Evolutionary conservation across 768 basidiomycete species (phyloP), one percentile per base, ranked within the genome.

Genomic region (Boletus sp.): DNA sequence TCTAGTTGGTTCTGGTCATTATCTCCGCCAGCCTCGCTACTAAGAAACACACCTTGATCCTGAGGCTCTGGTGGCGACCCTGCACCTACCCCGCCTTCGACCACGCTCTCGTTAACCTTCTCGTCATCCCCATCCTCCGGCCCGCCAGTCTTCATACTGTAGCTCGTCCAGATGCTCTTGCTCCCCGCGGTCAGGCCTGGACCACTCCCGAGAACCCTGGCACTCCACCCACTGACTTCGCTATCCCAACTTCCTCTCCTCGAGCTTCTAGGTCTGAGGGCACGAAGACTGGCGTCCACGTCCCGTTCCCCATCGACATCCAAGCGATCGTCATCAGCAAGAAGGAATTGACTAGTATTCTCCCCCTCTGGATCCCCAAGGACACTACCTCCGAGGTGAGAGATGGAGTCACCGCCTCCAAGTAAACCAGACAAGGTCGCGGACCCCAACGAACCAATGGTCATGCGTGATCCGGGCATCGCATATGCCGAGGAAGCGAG

Each of bases 401-500:
- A 93, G 36, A 86, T 73, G 0, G 86, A 89, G 63, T 85, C 86
- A 6, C 75, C 75, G 35, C 74, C 78, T 50, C 76, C 82, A 37
- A 75, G 69, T 47, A 85, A 65, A 11, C 83, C 83, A 37, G 80
- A 84, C 35, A 83, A 71, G 42, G 79, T 71, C 5, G 73, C 71
- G 18, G 81, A 83, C 44, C 77, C 75, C 45, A 73, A 66, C 8
- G 74, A 72, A 20, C 77, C 77, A 18, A 76, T 67, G 37, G 82
- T 79, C 37, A 73, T 63, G 46, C 85, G 83, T 29, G 76, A 77
- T 18, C 80, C 82, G 15, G 87, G 84, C 51, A 87, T 75, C 1
- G 85, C 95, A 71, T 91, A 97, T 4, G 92, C 94, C 4, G 93
- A 95, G 28, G 92, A 94, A 12, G 96, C 96, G 11, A 99, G 83